A percentile compares a stretch with the other conserved stretches of the same genome.
phyloP scores from a whole-genome alignment of 768 basidiomycete species.

The Pisolithus microcarpus region DNA sequence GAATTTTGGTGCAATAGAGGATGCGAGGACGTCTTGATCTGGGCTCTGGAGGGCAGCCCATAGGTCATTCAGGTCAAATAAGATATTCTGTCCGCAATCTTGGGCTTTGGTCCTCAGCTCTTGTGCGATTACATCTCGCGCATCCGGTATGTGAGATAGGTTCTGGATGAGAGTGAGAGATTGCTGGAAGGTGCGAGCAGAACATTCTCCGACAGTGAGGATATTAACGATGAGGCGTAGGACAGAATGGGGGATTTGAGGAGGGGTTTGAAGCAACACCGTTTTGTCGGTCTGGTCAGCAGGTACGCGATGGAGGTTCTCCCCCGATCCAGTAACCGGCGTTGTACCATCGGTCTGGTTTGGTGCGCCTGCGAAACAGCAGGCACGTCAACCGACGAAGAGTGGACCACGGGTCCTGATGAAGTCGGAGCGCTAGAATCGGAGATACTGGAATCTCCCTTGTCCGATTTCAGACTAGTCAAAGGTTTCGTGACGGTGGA shows the following conservation, averaged over 20 bases:
- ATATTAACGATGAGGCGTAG: constrained; percentile 93
- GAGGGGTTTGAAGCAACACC: constrained; percentile 61
- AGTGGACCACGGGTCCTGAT: constrained; percentile 3
- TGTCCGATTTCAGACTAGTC: constrained; percentile 49
- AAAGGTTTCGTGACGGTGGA: constrained; percentile 86
- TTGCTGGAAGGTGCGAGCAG: constrained; percentile 91
- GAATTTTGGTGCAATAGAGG: constrained; percentile 78
- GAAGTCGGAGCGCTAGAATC: constrained; percentile 13
- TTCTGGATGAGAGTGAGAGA: constrained; percentile 90
- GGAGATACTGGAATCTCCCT: constrained; percentile 27
- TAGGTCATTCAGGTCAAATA: constrained; percentile 73
- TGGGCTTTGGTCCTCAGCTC: constrained; percentile 85
- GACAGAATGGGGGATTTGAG: constrained; percentile 78
- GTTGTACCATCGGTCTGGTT: constrained; percentile 8
- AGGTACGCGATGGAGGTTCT: constrained; percentile 12
- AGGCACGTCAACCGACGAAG: constrained; percentile 7
- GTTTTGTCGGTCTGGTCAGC: constrained; percentile 30
- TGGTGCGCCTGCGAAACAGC: neutral
- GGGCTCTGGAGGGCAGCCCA: constrained; percentile 52
- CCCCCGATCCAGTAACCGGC: constrained; percentile 8
- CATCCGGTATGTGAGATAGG: constrained; percentile 80
- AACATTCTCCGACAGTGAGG: constrained; percentile 95
- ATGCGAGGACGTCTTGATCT: constrained; percentile 49
- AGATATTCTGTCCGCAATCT: constrained; percentile 73
- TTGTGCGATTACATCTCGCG: constrained; percentile 80